Conservation (phyloP, 1,284 basidiomycete genomes). For the Filobasidium uniguttulatum region DNA sequence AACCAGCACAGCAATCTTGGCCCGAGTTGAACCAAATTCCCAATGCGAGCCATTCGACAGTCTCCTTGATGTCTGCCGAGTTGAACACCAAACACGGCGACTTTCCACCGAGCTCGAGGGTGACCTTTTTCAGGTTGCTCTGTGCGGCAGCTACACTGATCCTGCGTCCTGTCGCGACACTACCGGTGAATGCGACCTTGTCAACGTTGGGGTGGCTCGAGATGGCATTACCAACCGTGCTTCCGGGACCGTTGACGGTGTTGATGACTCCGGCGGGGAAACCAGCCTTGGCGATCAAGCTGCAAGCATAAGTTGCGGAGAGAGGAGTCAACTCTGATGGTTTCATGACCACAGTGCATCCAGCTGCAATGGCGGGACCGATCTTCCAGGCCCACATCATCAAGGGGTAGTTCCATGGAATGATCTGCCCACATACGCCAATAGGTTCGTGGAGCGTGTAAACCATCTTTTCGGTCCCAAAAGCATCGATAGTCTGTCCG, state of each 20-base stretch:
- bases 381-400: constrained; percentile 85
- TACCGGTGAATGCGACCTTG: constrained; percentile 49
- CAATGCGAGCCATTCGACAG: constrained; percentile 26
- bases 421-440: constrained; percentile 77
- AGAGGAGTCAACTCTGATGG: constrained; percentile 84
- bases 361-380: constrained; percentile 57
- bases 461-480: constrained; percentile 51
- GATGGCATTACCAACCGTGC: constrained; percentile 70
- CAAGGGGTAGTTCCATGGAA: constrained; percentile 32
- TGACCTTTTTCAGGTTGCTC: constrained; percentile 37
- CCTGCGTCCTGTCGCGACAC: constrained; percentile 65
- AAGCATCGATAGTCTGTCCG: constrained; percentile 40
- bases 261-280: constrained; percentile 90
- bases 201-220: constrained; percentile 63
- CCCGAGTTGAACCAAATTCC: constrained; percentile 22
- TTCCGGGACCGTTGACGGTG: constrained; percentile 67
- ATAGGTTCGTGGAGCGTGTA: constrained; percentile 86
- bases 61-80: constrained; percentile 32
- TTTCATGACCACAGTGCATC: constrained; percentile 40
- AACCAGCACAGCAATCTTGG: constrained; percentile 17
- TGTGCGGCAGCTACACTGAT: constrained; percentile 71
- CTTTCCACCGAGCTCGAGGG: constrained; percentile 37
- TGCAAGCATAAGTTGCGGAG: constrained; percentile 55
- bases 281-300: constrained; percentile 39
- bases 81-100: constrained; percentile 31